A percentile compares a stretch with the other conserved stretches of the same genome.
These are phyloP conservation scores for Syncephalastrum monosporum DNA, from an alignment of 371 early-diverging fungal species.

Conservation along the genomic window DNA sequence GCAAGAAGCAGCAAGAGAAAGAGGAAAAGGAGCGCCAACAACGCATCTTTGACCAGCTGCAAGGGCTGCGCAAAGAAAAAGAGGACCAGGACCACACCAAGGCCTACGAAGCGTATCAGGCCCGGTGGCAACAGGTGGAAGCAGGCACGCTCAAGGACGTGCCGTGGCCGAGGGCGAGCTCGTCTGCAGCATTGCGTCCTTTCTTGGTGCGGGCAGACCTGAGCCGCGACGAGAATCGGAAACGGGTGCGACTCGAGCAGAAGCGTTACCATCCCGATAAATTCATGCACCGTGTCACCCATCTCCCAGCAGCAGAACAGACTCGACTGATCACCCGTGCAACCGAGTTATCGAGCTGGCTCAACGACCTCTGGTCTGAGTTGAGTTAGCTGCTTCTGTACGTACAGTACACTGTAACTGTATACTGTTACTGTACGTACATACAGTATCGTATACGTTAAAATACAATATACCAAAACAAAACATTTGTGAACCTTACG, in stretches of 20 bases:
- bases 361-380: conserved; percentile 40
- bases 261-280: conserved; percentile 49
- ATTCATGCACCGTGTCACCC: conserved; percentile 33
- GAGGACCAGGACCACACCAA: conserved; percentile 6
- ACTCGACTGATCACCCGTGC: conserved; percentile 19
- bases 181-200: conserved; percentile 2
- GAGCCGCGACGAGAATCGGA: conserved; percentile 18
- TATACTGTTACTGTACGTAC: too few relatives aligned
- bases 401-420: too few relatives aligned
- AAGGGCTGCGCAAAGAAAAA: conserved; percentile 13
- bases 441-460: too few relatives aligned
- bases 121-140: conserved; percentile 29
- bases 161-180: conserved; percentile 36
- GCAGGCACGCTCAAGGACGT: conserved; percentile 23
- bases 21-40: conserved; percentile 26
- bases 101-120: conserved; percentile 11
- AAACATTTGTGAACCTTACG: too few relatives aligned
- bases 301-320: conserved; percentile 28
- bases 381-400: background rate
- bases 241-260: conserved; percentile 42
- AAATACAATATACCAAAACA: too few relatives aligned
- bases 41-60: conserved; percentile 10
- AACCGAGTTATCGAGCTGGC: conserved; percentile 40
- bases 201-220: conserved; percentile 21
- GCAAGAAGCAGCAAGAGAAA: conserved; percentile 3